Conservation (phyloP, 345 rosid species). For the Hypericum perforatum region DNA sequence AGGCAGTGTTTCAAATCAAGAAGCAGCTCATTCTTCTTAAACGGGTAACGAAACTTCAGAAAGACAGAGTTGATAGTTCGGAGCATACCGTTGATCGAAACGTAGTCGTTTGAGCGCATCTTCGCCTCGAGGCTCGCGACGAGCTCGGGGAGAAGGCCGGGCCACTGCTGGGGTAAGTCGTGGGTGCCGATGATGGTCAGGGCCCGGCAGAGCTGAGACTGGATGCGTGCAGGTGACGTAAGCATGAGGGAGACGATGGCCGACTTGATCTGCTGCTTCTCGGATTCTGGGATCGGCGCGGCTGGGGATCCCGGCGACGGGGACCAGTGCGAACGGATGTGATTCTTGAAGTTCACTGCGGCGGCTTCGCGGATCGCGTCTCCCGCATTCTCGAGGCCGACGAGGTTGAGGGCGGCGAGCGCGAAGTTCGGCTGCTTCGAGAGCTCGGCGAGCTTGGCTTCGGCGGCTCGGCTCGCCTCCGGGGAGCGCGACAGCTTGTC, state of each 20-base stretch:
- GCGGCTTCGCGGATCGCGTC: slow-evolving; percentile 92
- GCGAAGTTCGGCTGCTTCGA: slow-evolving; percentile 64
- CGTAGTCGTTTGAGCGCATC: slow-evolving; percentile 37
- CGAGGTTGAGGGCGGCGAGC: slow-evolving; percentile 68
- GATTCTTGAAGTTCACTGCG: slow-evolving; percentile 90
- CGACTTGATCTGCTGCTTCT: slow-evolving; percentile 77
- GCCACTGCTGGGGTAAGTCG: slow-evolving; percentile 85
- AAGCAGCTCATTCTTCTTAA: slow-evolving; percentile 56
- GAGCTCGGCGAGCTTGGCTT: slow-evolving; percentile 44
- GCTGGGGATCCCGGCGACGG: slow-evolving; percentile 31
- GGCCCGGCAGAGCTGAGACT: slow-evolving; percentile 91
- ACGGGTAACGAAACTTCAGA: slow-evolving; percentile 73
- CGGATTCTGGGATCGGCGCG: slow-evolving; percentile 42
- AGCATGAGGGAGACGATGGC: slow-evolving; percentile 82
- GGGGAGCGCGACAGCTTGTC: slow-evolving; percentile 67
- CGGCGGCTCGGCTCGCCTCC: slow-evolving; percentile 82
- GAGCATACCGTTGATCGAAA: slow-evolving; percentile 77
- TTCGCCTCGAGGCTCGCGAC: slow-evolving; percentile 43
- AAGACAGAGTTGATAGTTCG: slow-evolving; percentile 86
- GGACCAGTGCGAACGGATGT: slow-evolving; percentile 75
- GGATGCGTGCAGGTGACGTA: slow-evolving; percentile 62
- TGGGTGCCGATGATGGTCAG: slow-evolving; percentile 79
- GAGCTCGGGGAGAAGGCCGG: slow-evolving; percentile 76
- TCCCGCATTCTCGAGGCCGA: slow-evolving; percentile 59
- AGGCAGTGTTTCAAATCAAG: slow-evolving; percentile 78